Base-by-base conservation (phyloP, 352 stramenopile genomes). In the Paralagenidium karlingii region DNA sequence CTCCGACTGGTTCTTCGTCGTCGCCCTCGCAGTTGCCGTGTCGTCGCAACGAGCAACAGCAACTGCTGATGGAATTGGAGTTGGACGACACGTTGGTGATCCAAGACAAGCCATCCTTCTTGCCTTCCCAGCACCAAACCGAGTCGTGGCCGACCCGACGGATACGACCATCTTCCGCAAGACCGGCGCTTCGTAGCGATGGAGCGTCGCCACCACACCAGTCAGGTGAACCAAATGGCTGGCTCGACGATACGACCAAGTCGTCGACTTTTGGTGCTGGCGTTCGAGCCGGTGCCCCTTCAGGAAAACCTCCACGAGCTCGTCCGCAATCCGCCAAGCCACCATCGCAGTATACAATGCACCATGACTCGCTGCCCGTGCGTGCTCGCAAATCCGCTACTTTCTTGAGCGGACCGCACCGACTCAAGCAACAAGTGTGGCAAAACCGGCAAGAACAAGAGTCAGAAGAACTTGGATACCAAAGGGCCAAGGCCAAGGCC, bases 31-130 rank as follows among this genome's bases (percentile, higher is more conserved):
- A n/a, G n/a, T n/a, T n/a, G n/a, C n/a, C n/a, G n/a, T n/a, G n/a
- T n/a, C n/a, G n/a, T n/a, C n/a, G 19, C 50, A 49, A 24, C 36
- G 48, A 55, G 21, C 58, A 74, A 30, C 64, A 62, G 2, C 55
- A 53, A 33, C 56, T 84, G 25, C 50, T 84, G 40, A 65, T 84
- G 3, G 70, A 84, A 43, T 44, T 84, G 16, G 70, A 84, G 39
- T 55, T 82, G 13, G 60, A 82, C 40, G 69, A 79, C 37, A 56
- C 59, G 21, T 24, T 71, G 25, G 49, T 61, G 28, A 15, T 58
- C 3, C 21, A 56, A 48, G 19, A 31, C 11, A 16, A 27, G 39
- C 24, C 9, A 13, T 19, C 10, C 25, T 13, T 28, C 18, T 4
- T 47, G 29, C 7, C 30, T 31, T 19, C 24, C 40, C 24, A 24